Evolutionary conservation across 169 alveolate genomes (phyloP).

Genomic region (Ichthyophthirius multifiliis): DNA sequence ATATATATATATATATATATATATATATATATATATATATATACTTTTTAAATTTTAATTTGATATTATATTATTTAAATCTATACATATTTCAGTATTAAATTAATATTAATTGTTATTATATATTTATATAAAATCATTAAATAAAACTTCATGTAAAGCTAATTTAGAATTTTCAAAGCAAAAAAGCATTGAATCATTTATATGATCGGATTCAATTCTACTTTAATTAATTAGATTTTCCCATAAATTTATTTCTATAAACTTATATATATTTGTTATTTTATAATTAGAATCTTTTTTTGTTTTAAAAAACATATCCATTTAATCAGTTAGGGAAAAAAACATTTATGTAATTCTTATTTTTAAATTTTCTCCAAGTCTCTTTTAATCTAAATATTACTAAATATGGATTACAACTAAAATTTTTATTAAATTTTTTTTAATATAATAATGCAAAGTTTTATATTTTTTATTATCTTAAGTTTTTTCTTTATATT

Average conservation of each 20-base stretch:
- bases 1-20: not conserved
- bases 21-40: not conserved
- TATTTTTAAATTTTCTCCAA: not conserved
- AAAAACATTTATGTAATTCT: not conserved
- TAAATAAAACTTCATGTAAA: not conserved
- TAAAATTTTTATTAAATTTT: not conserved
- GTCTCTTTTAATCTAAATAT: not conserved
- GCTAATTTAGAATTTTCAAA: not conserved
- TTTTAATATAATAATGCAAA: not conserved
- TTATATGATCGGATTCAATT: not conserved
- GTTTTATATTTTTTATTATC: no score
- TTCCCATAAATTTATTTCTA: conserved; percentile 11
- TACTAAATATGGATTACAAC: not conserved
- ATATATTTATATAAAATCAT: not conserved
- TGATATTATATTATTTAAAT: not conserved
- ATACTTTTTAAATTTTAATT: not conserved
- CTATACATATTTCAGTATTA: not conserved
- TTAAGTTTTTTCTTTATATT: no score
- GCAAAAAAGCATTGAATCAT: not conserved
- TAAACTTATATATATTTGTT: not conserved
- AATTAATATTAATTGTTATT: not conserved
- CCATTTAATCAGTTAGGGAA: not conserved
- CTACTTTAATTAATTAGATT: not conserved
- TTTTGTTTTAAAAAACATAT: not conserved
- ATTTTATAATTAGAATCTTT: not conserved